Evolutionary conservation across 495 filamentous ascomycete genomes (phyloP).

Genomic region (Talaromyces ruber): DNA sequence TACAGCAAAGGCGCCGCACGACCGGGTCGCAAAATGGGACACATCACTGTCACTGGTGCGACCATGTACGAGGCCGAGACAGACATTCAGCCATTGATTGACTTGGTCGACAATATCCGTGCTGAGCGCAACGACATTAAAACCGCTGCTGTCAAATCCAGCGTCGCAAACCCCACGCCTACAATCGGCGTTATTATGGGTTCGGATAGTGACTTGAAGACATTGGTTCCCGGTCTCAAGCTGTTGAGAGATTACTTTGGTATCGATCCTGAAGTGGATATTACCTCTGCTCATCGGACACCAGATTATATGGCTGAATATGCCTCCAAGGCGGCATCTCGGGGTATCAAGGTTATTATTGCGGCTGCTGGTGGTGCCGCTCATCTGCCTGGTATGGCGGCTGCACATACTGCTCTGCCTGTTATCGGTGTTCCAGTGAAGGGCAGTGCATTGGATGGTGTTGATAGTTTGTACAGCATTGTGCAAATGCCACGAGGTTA

Average conservation of each 20-base stretch:
- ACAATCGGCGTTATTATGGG: slow-evolving; percentile 87
- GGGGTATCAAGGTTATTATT: slow-evolving; percentile 83
- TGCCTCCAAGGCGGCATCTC: slow-evolving; percentile 55
- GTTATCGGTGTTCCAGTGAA: slow-evolving; percentile 92
- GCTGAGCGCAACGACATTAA: slow-evolving; percentile 44
- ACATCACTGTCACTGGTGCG: slow-evolving; percentile 68
- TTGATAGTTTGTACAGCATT: slow-evolving; percentile 84
- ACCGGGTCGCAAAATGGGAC: slow-evolving; percentile 89
- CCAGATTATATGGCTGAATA: slow-evolving; percentile 74
- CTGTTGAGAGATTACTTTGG: slow-evolving; percentile 63
- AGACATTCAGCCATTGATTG: slow-evolving; percentile 57
- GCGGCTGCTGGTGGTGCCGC: slow-evolving; percentile 91
- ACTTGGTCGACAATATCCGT: slow-evolving; percentile 55
- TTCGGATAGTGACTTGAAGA: slow-evolving; percentile 84
- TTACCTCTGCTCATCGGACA: slow-evolving; percentile 93
- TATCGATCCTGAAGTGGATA: slow-evolving; percentile 67
- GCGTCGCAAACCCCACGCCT: slow-evolving; percentile 35
- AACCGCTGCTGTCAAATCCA: slow-evolving; percentile 14
- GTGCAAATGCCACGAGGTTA: slow-evolving; percentile 81
- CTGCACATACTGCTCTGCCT: slow-evolving; percentile 76
- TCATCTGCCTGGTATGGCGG: slow-evolving; percentile 87
- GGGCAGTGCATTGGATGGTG: slow-evolving; percentile 75
- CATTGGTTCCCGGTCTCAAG: slow-evolving; percentile 66
- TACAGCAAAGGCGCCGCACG: slow-evolving; percentile 85
- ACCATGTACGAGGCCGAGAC: slow-evolving; percentile 66